A percentile compares a stretch with the other conserved stretches of the same genome.
phyloP scores from a whole-genome alignment of 371 early-diverging fungal genomes.

The Mucor circinelloides region DNA sequence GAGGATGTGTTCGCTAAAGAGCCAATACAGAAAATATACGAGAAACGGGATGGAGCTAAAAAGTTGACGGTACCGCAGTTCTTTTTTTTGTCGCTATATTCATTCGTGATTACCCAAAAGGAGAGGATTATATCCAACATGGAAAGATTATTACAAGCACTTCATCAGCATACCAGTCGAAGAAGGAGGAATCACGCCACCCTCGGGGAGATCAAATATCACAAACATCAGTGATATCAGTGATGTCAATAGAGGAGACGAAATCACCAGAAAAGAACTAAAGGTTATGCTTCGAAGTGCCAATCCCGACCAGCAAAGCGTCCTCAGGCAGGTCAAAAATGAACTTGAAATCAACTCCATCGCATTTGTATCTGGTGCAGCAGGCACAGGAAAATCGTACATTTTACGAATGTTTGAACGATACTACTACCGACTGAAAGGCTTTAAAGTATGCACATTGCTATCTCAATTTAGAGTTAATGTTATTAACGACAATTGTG shows the following conservation, averaged over 20 bases:
- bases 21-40: background rate
- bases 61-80: background rate
- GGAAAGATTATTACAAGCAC: slow-evolving; percentile 7
- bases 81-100: too few species aligned
- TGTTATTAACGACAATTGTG: too few species aligned
- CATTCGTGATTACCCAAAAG: too few species aligned
- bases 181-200: background rate
- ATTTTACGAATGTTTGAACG: slow-evolving; percentile 3
- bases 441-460: slow-evolving; percentile 1
- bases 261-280: background rate
- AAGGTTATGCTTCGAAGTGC: background rate
- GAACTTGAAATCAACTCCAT: background rate
- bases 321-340: background rate
- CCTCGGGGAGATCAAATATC: background rate
- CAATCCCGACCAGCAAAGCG: background rate
- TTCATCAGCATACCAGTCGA: background rate
- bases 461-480: too few species aligned
- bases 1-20: background rate
- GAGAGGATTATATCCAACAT: too few species aligned
- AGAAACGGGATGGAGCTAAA: background rate
- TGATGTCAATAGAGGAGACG: background rate
- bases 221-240: background rate
- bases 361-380: background rate
- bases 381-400: slow-evolving; percentile 2
- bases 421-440: background rate